Evolutionary conservation across 805 yeast genomes (phyloP).

Genomic region (Nakazawaea ishiwadae): DNA sequence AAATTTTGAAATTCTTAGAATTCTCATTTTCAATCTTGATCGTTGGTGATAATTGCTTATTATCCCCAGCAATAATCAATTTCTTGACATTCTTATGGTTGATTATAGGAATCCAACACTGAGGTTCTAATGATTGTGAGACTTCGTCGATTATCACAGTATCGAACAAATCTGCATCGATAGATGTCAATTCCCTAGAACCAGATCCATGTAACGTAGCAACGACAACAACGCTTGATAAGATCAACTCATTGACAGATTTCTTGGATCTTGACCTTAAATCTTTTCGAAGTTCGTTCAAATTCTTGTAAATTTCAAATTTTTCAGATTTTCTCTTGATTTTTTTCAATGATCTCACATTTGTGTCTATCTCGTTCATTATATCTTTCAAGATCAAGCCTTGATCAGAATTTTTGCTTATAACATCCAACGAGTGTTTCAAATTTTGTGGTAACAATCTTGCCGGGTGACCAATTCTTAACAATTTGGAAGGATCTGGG

Average conservation of each 20-base stretch:
- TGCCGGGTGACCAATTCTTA: slow-evolving; percentile 94
- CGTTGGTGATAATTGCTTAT: slow-evolving; percentile 89
- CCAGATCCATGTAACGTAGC: slow-evolving; percentile 90
- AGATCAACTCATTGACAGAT: slow-evolving; percentile 52
- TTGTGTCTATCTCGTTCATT: slow-evolving; percentile 61
- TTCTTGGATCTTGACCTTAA: slow-evolving; percentile 61
- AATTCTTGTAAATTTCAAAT: slow-evolving; percentile 60
- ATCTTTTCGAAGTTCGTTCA: slow-evolving; percentile 68
- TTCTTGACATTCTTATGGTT: slow-evolving; percentile 50
- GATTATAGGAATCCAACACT: slow-evolving; percentile 91
- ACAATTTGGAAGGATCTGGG: slow-evolving; percentile 39
- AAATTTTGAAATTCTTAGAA: slow-evolving; percentile 32
- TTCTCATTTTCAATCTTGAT: slow-evolving; percentile 50
- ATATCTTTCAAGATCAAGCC: slow-evolving; percentile 66
- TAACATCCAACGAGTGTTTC: slow-evolving; percentile 71
- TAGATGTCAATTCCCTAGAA: slow-evolving; percentile 51
- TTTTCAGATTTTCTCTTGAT: slow-evolving; percentile 61
- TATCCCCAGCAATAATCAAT: slow-evolving; percentile 87
- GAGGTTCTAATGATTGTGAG: slow-evolving; percentile 90
- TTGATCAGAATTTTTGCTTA: slow-evolving; percentile 53
- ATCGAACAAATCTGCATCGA: slow-evolving; percentile 46
- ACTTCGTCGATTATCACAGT: slow-evolving; percentile 92
- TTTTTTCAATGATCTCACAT: slow-evolving; percentile 53
- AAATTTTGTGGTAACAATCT: slow-evolving; percentile 59
- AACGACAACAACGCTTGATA: slow-evolving; percentile 63